phyloP scores from a whole-genome alignment of 768 basidiomycete species.

The Artomyces pyxidatus region DNA sequence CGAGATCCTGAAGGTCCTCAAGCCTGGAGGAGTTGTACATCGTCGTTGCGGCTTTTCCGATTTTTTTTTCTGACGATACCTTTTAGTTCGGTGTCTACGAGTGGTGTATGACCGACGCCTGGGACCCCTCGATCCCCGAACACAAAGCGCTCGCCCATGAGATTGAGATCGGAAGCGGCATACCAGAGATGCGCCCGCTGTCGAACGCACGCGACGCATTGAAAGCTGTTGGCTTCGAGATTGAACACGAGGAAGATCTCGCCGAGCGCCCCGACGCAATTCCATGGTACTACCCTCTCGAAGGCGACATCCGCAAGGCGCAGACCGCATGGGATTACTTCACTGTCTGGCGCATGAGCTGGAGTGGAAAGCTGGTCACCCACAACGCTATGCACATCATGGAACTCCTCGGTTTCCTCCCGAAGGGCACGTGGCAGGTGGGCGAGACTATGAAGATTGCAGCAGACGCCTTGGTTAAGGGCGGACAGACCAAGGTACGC shows the following conservation, averaged over 20 bases:
- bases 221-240: constrained; percentile 72
- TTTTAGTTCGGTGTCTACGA: constrained; percentile 96
- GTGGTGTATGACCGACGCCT: constrained; percentile 97
- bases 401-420: constrained; percentile 73
- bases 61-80: background rate
- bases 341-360: constrained; percentile 85
- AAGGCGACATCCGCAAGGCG: constrained; percentile 86
- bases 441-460: constrained; percentile 84
- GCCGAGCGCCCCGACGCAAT: constrained; percentile 72
- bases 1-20: constrained; percentile 87
- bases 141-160: constrained; percentile 90
- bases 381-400: constrained; percentile 70
- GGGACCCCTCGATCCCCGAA: constrained; percentile 80
- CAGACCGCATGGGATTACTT: constrained; percentile 91
- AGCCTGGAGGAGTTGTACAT: constrained; percentile 93
- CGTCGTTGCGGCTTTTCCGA: background rate
- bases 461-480: constrained; percentile 68
- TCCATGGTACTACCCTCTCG: constrained; percentile 95
- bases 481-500: constrained; percentile 78
- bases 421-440: constrained; percentile 88
- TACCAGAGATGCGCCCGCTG: constrained; percentile 91
- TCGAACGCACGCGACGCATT: constrained; percentile 66
- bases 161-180: constrained; percentile 92
- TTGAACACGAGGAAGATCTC: constrained; percentile 89
- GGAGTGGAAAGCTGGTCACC: constrained; percentile 75